Evolutionary conservation across 306 rosid species (phyloP), one percentile per base, ranked within the genome.

Genomic region (Comarum palustre): DNA sequence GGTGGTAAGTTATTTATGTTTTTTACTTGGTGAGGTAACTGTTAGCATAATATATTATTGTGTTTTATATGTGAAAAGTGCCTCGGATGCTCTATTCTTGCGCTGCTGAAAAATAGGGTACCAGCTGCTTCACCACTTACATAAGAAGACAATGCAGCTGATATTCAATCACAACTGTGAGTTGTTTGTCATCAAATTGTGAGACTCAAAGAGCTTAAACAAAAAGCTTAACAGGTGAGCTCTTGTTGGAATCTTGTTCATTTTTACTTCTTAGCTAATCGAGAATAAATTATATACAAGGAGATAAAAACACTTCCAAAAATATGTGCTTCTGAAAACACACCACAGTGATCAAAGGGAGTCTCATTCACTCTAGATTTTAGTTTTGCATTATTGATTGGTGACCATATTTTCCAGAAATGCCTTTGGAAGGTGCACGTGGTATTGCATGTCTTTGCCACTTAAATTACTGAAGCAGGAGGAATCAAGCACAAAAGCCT

Each of bases 11-110:
- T 47, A 19, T 39, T 8, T 43, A 66, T 50, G 22, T 48, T 27
- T 16, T 65, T 47, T 71, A 77, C 52, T 39, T 66, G 72, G 41
- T 14, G 66, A 24, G 67, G 29, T 75, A 76, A 76, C 59, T 50
- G 31, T 27, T 29, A 8, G 11, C 31, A 61, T 34, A 71, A 55
- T 20, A 15, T 58, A 19, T 32, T 51, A 32, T 25, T 0, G 24
- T 8, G 57, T 69, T 16, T 17, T 50, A 51, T 69, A 77, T 42
- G 69, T 60, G 69, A 78, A 61, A 57, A 17, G 46, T 31, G 85
- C 92, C 81, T 84, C 63, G 89, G 93, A 88, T 88, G 80, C 90
- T 84, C 80, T 71, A 55, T 66, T 72, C 25, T 10, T 19, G 39
- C 43, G 3, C 31, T 77, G 82, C 77, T 69, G 77, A 69, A 41